Base-by-base conservation (phyloP, 2,329 filamentous ascomycete species). In the Neofusicoccum laricinum region DNA sequence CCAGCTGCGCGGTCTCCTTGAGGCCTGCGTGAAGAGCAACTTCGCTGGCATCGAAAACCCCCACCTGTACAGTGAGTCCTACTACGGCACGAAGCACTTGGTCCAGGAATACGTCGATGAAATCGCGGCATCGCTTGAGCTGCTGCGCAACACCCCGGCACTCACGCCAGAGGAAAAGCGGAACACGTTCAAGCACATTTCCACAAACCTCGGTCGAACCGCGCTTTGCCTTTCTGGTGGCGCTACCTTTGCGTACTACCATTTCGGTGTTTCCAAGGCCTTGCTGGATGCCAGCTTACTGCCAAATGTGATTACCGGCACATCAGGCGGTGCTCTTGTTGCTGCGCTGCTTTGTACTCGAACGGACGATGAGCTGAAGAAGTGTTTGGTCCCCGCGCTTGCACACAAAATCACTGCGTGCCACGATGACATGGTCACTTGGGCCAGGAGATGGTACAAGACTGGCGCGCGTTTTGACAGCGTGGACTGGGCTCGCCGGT, bases 11-110 rank as follows among this genome's bases (percentile, higher is more conserved):
- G 84, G 85, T 0, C 78, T 98, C 65, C 81, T 96, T 19, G 92
- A 97, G 79, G 92, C 91, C 14, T 98, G 93, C 74, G 90, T 97
- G 70, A 99, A 97, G 84, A 96, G 93, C 78, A 98, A 99, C 74
- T 99, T 98, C 77, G 92, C 92, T 17, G 95, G 95, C 0, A 89
- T 97, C 14, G 95, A 99, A 77, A 98, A 97, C 71, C 88, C 94
- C 10, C 86, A 92, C 63, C 80, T 99, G n/a, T 99, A 99, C 76
- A 96, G 92, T 71, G 93, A 98, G 79, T 96, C 94, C 2, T 99
- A 99, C 75, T 97, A 93, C 70, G 95, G 95, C 36, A 98, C 95
- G n/a, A 99, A 99, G 77, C 87, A 95, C 66, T 78, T 97, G 68
- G 91, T 97, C 34, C 95, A 98, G 77, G 88, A 89, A 63, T 98